Conservation (phyloP, 441 rosid genomes). For the Arabidopsis hybrid region DNA sequence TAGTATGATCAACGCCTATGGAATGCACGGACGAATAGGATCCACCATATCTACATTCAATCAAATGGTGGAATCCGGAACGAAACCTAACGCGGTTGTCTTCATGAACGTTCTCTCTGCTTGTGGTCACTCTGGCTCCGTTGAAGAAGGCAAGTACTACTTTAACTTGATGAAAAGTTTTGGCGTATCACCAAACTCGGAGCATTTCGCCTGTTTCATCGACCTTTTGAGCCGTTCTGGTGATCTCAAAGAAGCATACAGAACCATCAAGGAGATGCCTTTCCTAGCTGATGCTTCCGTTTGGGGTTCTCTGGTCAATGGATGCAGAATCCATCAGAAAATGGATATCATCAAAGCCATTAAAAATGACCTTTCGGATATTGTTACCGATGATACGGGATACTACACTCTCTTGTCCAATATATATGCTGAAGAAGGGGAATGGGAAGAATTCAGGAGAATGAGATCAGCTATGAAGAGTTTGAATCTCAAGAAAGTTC, state of each 20-base stretch:
- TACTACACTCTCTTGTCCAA: slow-evolving; percentile 72
- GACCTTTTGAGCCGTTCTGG: slow-evolving; percentile 88
- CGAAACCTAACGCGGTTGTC: slow-evolving; percentile 71
- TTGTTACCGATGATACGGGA: slow-evolving; percentile 69
- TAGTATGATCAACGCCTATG: slow-evolving; percentile 78
- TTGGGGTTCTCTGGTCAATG: slow-evolving; percentile 80
- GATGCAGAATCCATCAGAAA: slow-evolving; percentile 78
- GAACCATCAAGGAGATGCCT: slow-evolving; percentile 65
- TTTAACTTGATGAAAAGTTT: slow-evolving; percentile 63
- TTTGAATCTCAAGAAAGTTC: slow-evolving; percentile 70
- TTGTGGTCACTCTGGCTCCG: slow-evolving; percentile 83
- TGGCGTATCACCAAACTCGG: slow-evolving; percentile 64
- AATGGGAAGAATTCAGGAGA: slow-evolving; percentile 67
- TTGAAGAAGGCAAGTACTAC: slow-evolving; percentile 67
- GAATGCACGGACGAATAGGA: slow-evolving; percentile 69
- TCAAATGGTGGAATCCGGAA: slow-evolving; percentile 67
- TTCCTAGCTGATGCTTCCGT: slow-evolving; percentile 65
- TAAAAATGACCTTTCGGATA: slow-evolving; percentile 49
- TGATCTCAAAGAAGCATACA: slow-evolving; percentile 66
- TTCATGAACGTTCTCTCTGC: slow-evolving; percentile 85
- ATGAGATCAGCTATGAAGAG: slow-evolving; percentile 62
- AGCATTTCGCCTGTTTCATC: slow-evolving; percentile 79
- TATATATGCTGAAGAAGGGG: slow-evolving; percentile 68
- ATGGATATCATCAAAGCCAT: slow-evolving; percentile 66
- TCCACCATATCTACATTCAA: slow-evolving; percentile 61